Evolutionary conservation across 1,284 basidiomycete species (phyloP).

Genomic region (Melanopsichium pennsylvanicum): DNA sequence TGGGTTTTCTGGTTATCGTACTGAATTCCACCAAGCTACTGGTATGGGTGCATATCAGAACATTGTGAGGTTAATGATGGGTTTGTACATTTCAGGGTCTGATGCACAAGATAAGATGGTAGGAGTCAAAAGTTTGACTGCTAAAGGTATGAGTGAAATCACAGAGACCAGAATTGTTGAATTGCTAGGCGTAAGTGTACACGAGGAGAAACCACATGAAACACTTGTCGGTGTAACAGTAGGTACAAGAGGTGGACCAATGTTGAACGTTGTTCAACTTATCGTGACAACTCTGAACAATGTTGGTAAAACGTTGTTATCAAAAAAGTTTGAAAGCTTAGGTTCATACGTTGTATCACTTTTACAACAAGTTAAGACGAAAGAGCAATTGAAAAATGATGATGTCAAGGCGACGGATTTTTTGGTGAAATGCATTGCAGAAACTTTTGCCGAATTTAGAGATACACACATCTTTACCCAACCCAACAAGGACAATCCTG

Average conservation of each 20-base stretch:
- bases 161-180: constrained; percentile 39
- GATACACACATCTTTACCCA: constrained; percentile 38
- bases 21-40: constrained; percentile 49
- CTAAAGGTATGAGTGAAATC: constrained; percentile 34
- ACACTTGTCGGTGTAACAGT: constrained; percentile 76
- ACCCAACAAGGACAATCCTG: constrained; percentile 4
- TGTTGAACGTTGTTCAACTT: constrained; percentile 77
- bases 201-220: constrained; percentile 75
- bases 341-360: constrained; percentile 77
- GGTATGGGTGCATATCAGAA: constrained; percentile 57
- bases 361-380: constrained; percentile 71
- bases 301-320: constrained; percentile 75
- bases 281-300: constrained; percentile 74
- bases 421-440: constrained; percentile 2
- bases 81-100: constrained; percentile 45
- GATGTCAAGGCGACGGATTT: constrained; percentile 24
- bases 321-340: constrained; percentile 74
- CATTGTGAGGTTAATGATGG: constrained; percentile 50
- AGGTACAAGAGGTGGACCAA: constrained; percentile 75
- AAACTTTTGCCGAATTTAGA: constrained; percentile 51
- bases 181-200: constrained; percentile 48
- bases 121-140: constrained; percentile 20
- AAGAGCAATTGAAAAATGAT: constrained; percentile 48
- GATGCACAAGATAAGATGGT: constrained; percentile 14
- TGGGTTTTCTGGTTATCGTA: constrained; percentile 54